Evolutionary conservation across 345 rosid genomes (phyloP), one percentile per base, ranked within the genome.

Genomic region (Crucihimalaya himalaica): DNA sequence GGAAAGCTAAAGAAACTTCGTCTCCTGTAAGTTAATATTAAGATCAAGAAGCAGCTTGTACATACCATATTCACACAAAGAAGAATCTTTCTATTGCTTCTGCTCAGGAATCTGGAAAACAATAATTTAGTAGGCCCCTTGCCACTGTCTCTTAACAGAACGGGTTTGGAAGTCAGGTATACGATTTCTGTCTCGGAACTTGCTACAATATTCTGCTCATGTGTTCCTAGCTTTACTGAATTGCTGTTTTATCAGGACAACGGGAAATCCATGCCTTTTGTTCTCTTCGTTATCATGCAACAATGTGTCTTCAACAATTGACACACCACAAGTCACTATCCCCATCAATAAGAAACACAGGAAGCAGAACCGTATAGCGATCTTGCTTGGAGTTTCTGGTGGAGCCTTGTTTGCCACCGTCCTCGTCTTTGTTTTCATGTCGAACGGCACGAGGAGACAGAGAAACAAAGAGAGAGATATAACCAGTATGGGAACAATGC

Each of bases 211-310:
- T 48, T 35, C 28, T 70, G 39, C 16, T 39, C 14, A 19, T 52
- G 9, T 43, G 57, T 28, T 40, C 66, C 40, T 51, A 20, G 27
- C 47, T 13, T 70, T 54, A 55, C 66, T 35, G 58, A 59, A 79
- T 68, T 66, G 65, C 60, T 54, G 13, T 58, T 55, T 47, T 60
- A 20, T 72, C 88, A 91, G 98, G 79, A 86, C 84, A 84, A 79
- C 80, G 37, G 98, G 96, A 40, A 93, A 93, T 72, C 74, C 81
- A 66, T 91, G 98, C 48, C 90, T 91, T 80, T 87, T 92, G 19
- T 91, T 91, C 77, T 77, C 89, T 27, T 79, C 86, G 3, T 68
- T 80, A 56, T 78, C 91, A 0, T 93, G 98, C 77, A 84, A 72
- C 46, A 86, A 85, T 68, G 92, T 75, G 32, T 83, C 92, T 6